A percentile compares a stretch with the other conserved stretches of the same genome.
phyloP scores from a whole-genome alignment of 2,329 filamentous ascomycete genomes.

The Xylariaceae sp. region DNA sequence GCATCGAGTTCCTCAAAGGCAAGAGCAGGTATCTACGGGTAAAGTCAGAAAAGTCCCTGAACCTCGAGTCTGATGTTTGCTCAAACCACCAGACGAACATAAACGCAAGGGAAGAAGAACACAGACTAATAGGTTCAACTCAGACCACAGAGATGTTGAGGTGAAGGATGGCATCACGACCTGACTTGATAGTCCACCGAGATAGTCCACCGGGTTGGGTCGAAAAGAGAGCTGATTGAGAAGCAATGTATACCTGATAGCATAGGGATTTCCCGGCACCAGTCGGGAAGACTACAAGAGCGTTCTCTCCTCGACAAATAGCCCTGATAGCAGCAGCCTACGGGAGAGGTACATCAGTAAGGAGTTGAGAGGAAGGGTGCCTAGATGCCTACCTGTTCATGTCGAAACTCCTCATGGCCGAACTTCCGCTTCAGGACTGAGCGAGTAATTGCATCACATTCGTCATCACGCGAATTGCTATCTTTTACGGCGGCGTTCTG shows the following conservation, averaged over 20 bases:
- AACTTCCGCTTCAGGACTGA: constrained; percentile 37
- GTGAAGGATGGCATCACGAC: too few species aligned
- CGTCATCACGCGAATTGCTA: background rate
- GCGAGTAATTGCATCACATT: constrained; percentile 10
- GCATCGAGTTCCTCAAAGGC: constrained; percentile 42
- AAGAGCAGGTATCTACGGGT: constrained; percentile 40
- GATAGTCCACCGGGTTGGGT: background rate
- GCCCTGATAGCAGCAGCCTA: constrained; percentile 36
- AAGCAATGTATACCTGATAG: constrained; percentile 36
- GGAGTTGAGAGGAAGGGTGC: background rate
- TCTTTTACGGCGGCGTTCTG: constrained; percentile 10
- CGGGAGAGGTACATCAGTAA: background rate
- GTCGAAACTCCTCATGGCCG: constrained; percentile 37
- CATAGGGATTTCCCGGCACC: constrained; percentile 47
- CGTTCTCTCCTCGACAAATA: constrained; percentile 37
- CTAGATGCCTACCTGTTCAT: constrained; percentile 35
- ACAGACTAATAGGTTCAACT: too few species aligned
- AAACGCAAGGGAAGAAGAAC: too few species aligned
- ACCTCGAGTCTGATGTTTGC: background rate
- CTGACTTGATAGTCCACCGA: background rate
- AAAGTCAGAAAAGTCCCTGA: background rate
- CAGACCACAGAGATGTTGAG: too few species aligned
- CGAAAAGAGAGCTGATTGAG: background rate
- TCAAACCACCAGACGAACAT: too few species aligned
- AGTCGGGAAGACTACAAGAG: constrained; percentile 43